phyloP scores from a whole-genome alignment of 768 basidiomycete species.

The Russula earlei region DNA sequence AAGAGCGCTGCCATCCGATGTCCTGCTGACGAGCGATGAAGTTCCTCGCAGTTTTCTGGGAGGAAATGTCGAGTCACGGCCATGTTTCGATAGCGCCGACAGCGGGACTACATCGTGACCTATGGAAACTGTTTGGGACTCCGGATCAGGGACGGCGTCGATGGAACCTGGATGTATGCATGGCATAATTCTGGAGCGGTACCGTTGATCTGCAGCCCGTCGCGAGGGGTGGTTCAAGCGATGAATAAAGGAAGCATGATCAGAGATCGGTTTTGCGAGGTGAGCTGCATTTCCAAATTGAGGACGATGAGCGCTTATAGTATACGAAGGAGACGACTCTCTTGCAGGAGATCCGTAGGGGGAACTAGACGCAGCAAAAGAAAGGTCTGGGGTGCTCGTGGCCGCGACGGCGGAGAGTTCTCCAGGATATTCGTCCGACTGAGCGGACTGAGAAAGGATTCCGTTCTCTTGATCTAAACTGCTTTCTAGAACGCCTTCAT shows the following conservation, averaged over 20 bases:
- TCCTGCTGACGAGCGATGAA: background rate
- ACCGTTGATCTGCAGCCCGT: background rate
- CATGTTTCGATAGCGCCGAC: background rate
- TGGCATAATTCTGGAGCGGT: background rate
- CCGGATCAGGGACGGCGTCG: background rate
- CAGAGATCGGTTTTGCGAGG: background rate
- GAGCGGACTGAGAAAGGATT: background rate
- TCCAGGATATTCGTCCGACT: background rate
- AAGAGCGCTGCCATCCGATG: background rate
- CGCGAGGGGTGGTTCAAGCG: background rate
- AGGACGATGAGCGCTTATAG: background rate
- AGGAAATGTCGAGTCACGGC: background rate
- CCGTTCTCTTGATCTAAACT: background rate
- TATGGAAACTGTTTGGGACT: background rate
- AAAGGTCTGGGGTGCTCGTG: slow-evolving; percentile 12
- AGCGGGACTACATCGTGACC: background rate
- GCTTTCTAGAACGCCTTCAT: background rate
- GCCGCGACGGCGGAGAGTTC: background rate
- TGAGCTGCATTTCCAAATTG: background rate
- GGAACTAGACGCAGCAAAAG: slow-evolving; percentile 6
- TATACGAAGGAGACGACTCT: background rate
- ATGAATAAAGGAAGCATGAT: background rate
- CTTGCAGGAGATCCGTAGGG: background rate
- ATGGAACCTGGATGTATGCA: slow-evolving; percentile 1
- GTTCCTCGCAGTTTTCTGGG: background rate